Conservation (phyloP, 1,139 yeast genomes). For the Hemisphaericaspora xylofermentans region DNA sequence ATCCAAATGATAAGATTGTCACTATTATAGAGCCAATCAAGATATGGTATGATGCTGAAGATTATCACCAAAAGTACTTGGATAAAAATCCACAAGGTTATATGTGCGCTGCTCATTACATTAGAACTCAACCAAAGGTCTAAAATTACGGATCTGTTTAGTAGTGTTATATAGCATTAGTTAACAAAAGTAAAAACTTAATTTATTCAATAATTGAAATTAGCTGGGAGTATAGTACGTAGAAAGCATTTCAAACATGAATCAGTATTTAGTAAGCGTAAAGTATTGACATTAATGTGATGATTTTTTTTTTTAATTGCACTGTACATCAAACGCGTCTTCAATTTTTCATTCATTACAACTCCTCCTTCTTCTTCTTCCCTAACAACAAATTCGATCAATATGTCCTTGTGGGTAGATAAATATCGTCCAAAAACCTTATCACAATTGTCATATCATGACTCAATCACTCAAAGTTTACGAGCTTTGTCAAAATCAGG, state of each 20-base stretch:
- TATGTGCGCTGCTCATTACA: slow-evolving; percentile 75
- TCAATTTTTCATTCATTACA: slow-evolving; percentile 1
- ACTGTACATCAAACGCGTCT: not conserved
- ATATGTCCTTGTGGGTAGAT: slow-evolving; percentile 95
- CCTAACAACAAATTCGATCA: not conserved
- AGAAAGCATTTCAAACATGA: too few species aligned
- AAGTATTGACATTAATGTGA: too few species aligned
- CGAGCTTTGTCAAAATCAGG: slow-evolving; percentile 68
- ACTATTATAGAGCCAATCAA: slow-evolving; percentile 70
- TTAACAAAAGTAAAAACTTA: too few species aligned
- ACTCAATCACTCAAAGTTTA: slow-evolving; percentile 60
- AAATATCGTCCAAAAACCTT: slow-evolving; percentile 80
- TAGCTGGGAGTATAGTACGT: too few species aligned
- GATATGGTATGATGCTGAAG: slow-evolving; percentile 88
- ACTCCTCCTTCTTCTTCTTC: not conserved
- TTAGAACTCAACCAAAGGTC: slow-evolving; percentile 46
- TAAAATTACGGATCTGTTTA: too few species aligned
- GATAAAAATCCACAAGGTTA: slow-evolving; percentile 80
- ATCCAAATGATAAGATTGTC: slow-evolving; percentile 44
- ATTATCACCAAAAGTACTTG: slow-evolving; percentile 83
- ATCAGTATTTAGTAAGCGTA: too few species aligned
- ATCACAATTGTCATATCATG: slow-evolving; percentile 65
- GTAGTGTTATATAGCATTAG: slow-evolving; percentile 5
- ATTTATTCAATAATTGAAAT: too few species aligned
- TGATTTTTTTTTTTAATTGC: too few species aligned